Evolutionary conservation across 768 basidiomycete species (phyloP), one percentile per base, ranked within the genome.

Genomic region (Psilocybe sp.): DNA sequence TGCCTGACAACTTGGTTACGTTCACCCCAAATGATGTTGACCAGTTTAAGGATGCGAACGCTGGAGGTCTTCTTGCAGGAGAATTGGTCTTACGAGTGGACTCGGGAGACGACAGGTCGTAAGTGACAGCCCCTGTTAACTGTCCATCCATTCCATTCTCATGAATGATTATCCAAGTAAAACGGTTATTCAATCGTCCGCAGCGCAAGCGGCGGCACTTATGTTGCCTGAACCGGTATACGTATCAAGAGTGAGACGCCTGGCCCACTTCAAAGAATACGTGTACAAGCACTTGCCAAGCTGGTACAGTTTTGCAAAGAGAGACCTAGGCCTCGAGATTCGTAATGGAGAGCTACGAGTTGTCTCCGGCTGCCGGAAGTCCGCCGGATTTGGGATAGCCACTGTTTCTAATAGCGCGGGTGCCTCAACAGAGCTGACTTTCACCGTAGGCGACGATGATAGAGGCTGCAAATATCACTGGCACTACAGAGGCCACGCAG

Each of bases 351-450:
- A 58, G 20, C 34, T 58, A 18, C 50, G 44, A 4, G 33, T 58
- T 5, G 48, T 58, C 9, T 16, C 35, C 5, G 56, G 56, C 5
- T 40, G 33, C 44, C 40, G 54, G 44, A 52, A 54, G 16, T 37
- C 47, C 3, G 31, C 45, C 10, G 42, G 53, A n/a, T 58, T 53
- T 53, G 56, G 56, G 5, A 52, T 58, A 16, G 56, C 49, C 8
- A 47, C 55, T 8, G 46, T 53, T 18, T 19, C 50, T 4, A 28
- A 3, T 3, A 44, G 35, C 38, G 31, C 42, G 19, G 31, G 45
- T 4, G 35, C 12, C 12, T 16, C 37, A 38, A 23, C 14, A 14
- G 12, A 15, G 12, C 31, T 47, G 37, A 38, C 14, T 4, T 39
- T 38, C 18, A 13, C 13, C 11, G n/a, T 36, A n/a, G n/a, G n/a